These are phyloP conservation scores for Aspergillus campestris DNA, from an alignment of 495 filamentous ascomycete genomes.

Conservation along the genomic window DNA sequence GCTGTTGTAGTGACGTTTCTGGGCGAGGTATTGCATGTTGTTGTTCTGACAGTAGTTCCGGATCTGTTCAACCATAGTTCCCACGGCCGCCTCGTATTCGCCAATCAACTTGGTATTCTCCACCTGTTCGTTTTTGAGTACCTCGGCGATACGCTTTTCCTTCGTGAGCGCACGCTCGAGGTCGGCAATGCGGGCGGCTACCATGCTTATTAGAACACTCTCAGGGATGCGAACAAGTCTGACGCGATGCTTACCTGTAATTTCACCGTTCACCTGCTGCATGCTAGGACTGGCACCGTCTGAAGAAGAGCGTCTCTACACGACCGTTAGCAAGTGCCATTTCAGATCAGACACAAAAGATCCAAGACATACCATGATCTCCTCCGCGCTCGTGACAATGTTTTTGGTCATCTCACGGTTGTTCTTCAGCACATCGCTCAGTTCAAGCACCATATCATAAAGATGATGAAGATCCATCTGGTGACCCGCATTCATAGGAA, in stretches of 20 bases:
- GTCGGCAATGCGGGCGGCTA: slow-evolving; percentile 42
- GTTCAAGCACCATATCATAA: slow-evolving; percentile 72
- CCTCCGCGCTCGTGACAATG: slow-evolving; percentile 60
- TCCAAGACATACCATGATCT: slow-evolving; percentile 43
- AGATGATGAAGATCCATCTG: slow-evolving; percentile 83
- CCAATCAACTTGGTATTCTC: slow-evolving; percentile 47
- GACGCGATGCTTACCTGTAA: slow-evolving; percentile 25
- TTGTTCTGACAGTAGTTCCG: slow-evolving; percentile 55
- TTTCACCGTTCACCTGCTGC: slow-evolving; percentile 43
- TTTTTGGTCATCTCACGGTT: slow-evolving; percentile 70
- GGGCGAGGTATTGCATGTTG: slow-evolving; percentile 46
- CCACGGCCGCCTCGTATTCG: slow-evolving; percentile 49
- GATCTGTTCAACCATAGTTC: slow-evolving; percentile 51
- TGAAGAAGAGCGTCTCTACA: slow-evolving; percentile 34
- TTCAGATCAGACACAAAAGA: not conserved
- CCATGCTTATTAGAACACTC: not conserved
- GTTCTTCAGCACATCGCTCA: slow-evolving; percentile 65
- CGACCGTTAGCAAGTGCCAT: slow-evolving; percentile 8
- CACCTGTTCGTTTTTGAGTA: slow-evolving; percentile 40
- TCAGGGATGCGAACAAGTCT: not conserved
- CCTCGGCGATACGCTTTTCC: slow-evolving; percentile 38
- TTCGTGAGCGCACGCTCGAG: slow-evolving; percentile 45
- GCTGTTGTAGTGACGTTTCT: slow-evolving; percentile 52
- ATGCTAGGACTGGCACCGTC: slow-evolving; percentile 35
- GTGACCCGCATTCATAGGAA: slow-evolving; percentile 70